Evolutionary conservation across 1,284 basidiomycete genomes (phyloP).

Genomic region (Cryptococcus sp.): DNA sequence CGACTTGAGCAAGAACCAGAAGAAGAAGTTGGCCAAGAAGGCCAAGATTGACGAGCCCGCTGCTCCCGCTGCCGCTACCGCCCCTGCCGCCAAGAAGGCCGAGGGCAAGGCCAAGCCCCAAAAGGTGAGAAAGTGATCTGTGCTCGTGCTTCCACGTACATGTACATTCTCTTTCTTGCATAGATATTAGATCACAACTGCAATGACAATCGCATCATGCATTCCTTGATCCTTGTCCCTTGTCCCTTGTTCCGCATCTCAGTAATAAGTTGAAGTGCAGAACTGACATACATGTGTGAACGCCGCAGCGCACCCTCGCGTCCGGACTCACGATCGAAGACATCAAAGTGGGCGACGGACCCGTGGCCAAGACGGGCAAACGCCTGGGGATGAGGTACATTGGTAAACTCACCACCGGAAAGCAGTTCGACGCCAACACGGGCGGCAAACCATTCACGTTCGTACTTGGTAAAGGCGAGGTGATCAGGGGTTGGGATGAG

Average conservation of each 20-base stretch:
- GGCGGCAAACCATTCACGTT: conserved; percentile 89
- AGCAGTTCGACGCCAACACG: conserved; percentile 85
- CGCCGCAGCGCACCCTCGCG: conserved; percentile 58
- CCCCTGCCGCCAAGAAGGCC: conserved; percentile 29
- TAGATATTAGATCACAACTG: background rate
- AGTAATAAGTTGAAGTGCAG: background rate
- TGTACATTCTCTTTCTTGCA: background rate
- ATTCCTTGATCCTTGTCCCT: background rate
- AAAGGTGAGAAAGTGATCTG: conserved; percentile 48
- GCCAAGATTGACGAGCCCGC: conserved; percentile 59
- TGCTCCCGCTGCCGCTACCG: conserved; percentile 38
- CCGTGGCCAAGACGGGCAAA: conserved; percentile 81
- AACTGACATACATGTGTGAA: background rate
- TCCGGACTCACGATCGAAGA: conserved; percentile 81
- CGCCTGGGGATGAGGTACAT: conserved; percentile 74
- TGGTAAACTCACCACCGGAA: conserved; percentile 76
- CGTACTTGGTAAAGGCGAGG: conserved; percentile 82
- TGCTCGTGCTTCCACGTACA: background rate
- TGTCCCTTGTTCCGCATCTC: background rate
- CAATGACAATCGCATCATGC: background rate
- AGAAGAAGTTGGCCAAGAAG: conserved; percentile 54
- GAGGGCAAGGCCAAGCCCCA: conserved; percentile 52
- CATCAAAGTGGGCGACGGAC: conserved; percentile 74
- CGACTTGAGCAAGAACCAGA: conserved; percentile 49
- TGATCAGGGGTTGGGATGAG: conserved; percentile 94